A percentile compares a stretch with the other conserved stretches of the same genome.
phyloP scores from a whole-genome alignment of 1,284 basidiomycete genomes.

The Puccinia novopanici region DNA sequence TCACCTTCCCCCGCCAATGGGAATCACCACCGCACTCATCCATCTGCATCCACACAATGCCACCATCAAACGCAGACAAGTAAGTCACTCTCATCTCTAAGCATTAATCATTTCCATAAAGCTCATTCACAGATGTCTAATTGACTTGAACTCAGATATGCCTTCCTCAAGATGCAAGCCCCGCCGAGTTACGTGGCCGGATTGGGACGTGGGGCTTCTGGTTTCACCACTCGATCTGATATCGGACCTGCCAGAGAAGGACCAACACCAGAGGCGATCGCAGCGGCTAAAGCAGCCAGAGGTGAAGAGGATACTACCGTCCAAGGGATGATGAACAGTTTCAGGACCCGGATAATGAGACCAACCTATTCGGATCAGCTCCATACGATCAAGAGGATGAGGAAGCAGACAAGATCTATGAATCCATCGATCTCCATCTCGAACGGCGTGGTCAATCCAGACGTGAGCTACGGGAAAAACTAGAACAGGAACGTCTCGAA shows the following conservation, averaged over 20 bases:
- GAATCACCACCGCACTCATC: too few species aligned
- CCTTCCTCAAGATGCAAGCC: conserved; percentile 61
- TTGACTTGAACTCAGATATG: conserved; percentile 38
- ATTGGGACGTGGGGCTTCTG: conserved; percentile 93
- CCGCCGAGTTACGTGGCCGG: conserved; percentile 93
- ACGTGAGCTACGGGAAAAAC: conserved; percentile 75
- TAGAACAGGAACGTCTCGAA: conserved; percentile 71
- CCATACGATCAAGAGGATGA: conserved; percentile 97
- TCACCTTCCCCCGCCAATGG: too few species aligned
- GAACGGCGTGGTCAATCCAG: conserved; percentile 77
- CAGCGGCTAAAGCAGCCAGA: conserved; percentile 64
- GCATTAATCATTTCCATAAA: background rate
- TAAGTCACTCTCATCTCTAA: conserved; percentile 15
- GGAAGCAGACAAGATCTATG: conserved; percentile 94
- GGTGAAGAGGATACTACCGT: conserved; percentile 80
- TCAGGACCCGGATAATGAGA: conserved; percentile 96
- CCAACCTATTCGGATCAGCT: conserved; percentile 89
- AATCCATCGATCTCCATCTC: conserved; percentile 83
- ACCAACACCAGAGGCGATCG: conserved; percentile 67
- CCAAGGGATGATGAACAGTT: conserved; percentile 74
- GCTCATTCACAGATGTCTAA: background rate
- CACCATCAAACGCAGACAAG: conserved; percentile 49
- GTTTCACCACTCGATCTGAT: conserved; percentile 97
- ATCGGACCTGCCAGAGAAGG: conserved; percentile 96
- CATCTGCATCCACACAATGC: conserved; percentile 24